These are phyloP conservation scores for Debaryomyces sp. DNA, from an alignment of 1,139 yeast genomes.

Conservation along the genomic window DNA sequence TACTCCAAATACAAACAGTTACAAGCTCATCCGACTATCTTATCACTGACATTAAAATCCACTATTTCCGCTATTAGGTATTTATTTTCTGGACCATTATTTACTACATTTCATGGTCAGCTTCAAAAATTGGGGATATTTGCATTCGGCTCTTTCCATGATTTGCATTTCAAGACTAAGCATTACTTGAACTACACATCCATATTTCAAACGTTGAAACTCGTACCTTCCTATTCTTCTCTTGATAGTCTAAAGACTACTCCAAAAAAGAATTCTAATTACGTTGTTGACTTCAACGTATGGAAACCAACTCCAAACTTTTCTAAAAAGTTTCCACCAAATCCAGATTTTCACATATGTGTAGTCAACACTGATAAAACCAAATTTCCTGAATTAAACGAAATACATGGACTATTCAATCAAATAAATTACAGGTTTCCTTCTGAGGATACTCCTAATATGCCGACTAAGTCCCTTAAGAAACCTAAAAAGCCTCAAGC, in stretches of 20 bases:
- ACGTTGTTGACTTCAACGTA: constrained; percentile 54
- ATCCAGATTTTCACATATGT: constrained; percentile 75
- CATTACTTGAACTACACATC: constrained; percentile 42
- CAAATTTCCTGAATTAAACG: constrained; percentile 54
- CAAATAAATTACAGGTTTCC: constrained; percentile 19
- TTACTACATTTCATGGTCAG: neutral
- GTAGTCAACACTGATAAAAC: constrained; percentile 55
- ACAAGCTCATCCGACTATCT: neutral
- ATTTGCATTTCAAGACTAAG: constrained; percentile 20
- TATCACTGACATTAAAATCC: neutral
- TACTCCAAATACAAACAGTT: constrained; percentile 10
- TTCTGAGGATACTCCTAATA: constrained; percentile 2
- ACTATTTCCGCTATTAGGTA: neutral
- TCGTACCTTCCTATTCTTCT: constrained; percentile 32
- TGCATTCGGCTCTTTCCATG: constrained; percentile 16
- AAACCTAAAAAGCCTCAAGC: constrained; percentile 16
- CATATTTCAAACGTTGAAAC: constrained; percentile 39
- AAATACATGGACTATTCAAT: constrained; percentile 36
- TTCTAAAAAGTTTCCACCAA: constrained; percentile 68
- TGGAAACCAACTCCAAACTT: constrained; percentile 85
- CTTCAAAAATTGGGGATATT: constrained; percentile 13
- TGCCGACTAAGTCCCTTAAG: constrained; percentile 12
- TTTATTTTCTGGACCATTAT: neutral
- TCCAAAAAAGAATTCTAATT: constrained; percentile 5
- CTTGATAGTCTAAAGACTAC: constrained; percentile 19